A percentile compares a stretch with the other conserved stretches of the same genome.
These are phyloP conservation scores for Globisporangium carolinianum DNA, from an alignment of 352 stramenopile genomes.

Conservation along the genomic window DNA sequence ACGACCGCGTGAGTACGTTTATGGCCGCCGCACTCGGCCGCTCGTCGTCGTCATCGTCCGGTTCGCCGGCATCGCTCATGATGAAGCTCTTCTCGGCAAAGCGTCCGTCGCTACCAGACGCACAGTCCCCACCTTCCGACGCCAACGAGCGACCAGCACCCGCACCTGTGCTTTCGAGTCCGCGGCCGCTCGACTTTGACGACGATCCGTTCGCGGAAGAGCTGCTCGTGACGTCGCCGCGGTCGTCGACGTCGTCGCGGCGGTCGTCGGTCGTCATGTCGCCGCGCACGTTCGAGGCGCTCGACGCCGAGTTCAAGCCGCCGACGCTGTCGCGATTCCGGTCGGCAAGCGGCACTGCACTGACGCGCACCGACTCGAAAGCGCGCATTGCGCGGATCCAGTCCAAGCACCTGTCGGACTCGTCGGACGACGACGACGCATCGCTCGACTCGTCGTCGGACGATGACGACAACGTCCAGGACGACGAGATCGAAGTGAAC, in stretches of 20 bases:
- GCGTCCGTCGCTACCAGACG: conserved; percentile 8
- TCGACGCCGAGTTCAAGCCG: conserved; percentile 17
- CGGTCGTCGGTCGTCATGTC: conserved; percentile 16
- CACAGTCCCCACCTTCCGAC: not conserved
- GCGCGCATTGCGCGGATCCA: conserved; percentile 11
- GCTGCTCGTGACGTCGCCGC: conserved; percentile 7
- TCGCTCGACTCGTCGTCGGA: conserved; percentile 23
- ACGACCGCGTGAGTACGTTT: conserved; percentile 4
- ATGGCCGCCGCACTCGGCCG: conserved; percentile 8
- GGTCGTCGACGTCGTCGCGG: conserved; percentile 13
- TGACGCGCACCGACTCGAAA: conserved; percentile 15
- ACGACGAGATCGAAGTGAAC: conserved; percentile 54
- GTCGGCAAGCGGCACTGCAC: conserved; percentile 1
- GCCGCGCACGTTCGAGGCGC: conserved; percentile 12
- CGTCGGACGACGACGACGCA: conserved; percentile 24
- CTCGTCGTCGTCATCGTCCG: conserved; percentile 8
- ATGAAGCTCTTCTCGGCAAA: conserved; percentile 16
- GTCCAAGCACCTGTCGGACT: conserved; percentile 24
- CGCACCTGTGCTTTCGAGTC: not conserved
- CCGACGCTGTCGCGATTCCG: conserved; percentile 16
- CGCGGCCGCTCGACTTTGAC: conserved; percentile 1
- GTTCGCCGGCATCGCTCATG: conserved; percentile 9
- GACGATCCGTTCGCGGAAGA: conserved; percentile 14
- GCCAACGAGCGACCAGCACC: not conserved
- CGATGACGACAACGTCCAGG: conserved; percentile 26